Evolutionary conservation across 345 rosid species (phyloP), one percentile per base, ranked within the genome.

Genomic region (Citrus inodora): DNA sequence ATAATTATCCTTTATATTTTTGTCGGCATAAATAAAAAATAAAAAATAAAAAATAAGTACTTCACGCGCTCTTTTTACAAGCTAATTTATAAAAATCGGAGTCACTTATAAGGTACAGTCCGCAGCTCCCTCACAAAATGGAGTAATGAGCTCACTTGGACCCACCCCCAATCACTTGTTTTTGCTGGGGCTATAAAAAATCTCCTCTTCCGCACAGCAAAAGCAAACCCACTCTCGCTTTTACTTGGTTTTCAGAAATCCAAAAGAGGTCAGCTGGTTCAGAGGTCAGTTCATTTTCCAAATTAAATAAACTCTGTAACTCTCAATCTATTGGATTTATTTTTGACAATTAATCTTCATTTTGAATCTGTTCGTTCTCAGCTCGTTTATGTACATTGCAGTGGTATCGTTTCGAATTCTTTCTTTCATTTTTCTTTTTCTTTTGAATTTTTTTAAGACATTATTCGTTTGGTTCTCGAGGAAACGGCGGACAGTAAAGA

Each of bases 381-480:
- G 71, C 58, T 64, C 51, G n/a, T 25, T 75, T 51, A 2, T 6
- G 28, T 4, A 9, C 48, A 42, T 48, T 64, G 22, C 30, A 24
- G 22, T 63, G 21, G 21, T 30, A 19, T 11, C 22, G 10, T 28
- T 59, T 14, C n/a, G 25, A 19, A 1, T 74, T 25, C 9, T 75
- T 24, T 2, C 62, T 27, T 11, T 13, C 51, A 4, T 46, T 46
- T 13, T 46, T 13, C 51, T 46, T 46, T 46, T 13, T 46, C 0
- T 11, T 13, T 13, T 46, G 51, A 46, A 1, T 19, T 21, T 10
- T 5, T 63, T 10, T 1, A 4, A 19, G 32, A 38, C 4, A 11
- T 63, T 63, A n/a, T 19, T 61, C 48, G 70, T 72, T 58, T 73
- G 76, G 65, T 33, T 58, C 13, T 38, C 28, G n/a, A 58, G 65